Conservation (phyloP, 164 flowering plant species). For the Litsea cubeba region DNA sequence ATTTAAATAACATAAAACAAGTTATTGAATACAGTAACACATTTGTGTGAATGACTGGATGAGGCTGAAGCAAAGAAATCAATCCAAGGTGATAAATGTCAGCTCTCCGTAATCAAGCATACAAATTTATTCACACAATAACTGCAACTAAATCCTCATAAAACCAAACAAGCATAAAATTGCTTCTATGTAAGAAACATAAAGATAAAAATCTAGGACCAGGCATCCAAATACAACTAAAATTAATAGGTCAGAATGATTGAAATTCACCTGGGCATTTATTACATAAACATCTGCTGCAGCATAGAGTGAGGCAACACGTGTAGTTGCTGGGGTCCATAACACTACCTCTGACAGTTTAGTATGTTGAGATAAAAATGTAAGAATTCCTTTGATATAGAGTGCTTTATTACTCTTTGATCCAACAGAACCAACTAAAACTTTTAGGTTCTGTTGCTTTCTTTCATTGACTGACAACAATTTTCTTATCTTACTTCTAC, state of each 20-base stretch:
- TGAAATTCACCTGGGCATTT: slow-evolving; percentile 63
- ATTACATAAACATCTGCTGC: slow-evolving; percentile 94
- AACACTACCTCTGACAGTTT: slow-evolving; percentile 67
- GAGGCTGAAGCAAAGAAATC: slow-evolving; percentile 2
- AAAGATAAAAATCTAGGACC: neutral
- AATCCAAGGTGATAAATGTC: neutral
- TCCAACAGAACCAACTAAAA: slow-evolving; percentile 95
- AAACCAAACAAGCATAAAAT: neutral
- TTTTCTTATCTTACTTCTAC: slow-evolving; percentile 21
- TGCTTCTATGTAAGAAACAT: slow-evolving; percentile 1
- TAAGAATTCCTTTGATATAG: slow-evolving; percentile 69
- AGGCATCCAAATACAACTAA: neutral
- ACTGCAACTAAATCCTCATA: neutral
- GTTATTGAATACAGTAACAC: neutral
- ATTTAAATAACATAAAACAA: neutral
- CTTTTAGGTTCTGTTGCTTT: slow-evolving; percentile 39
- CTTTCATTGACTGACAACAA: slow-evolving; percentile 25
- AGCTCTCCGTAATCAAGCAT: neutral
- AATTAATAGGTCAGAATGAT: neutral
- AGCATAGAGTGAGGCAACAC: slow-evolving; percentile 90
- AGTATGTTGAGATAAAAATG: slow-evolving; percentile 52
- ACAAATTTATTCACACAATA: neutral
- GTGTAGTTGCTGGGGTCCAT: slow-evolving; percentile 95
- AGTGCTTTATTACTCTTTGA: slow-evolving; percentile 85
- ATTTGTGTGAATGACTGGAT: neutral